Evolutionary conservation across 2,329 filamentous ascomycete species (phyloP), one percentile per base, ranked within the genome.

Genomic region (Fusarium buharicum): DNA sequence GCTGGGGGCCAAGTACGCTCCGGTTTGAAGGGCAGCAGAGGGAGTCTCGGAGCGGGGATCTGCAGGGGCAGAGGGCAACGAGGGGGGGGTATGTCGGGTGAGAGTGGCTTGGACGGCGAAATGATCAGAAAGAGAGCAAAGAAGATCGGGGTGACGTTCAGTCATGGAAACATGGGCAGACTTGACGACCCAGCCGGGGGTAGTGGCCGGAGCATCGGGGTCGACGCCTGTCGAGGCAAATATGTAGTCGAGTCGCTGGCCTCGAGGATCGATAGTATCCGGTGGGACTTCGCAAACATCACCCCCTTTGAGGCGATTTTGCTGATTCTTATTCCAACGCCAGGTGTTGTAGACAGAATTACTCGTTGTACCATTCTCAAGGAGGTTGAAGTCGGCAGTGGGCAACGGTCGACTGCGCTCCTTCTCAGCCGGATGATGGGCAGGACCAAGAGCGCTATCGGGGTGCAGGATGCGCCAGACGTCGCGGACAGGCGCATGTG

Each of bases 231-330:
- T 84, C 2, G 85, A 86, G 67, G 92, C 89, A 76, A 99, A 98
- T 71, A 99, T 90, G 76, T 99, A 99, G 77, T 99, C 95, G 43
- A 98, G 84, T 18, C 95, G 83, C 75, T 97, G 94, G n/a, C 90
- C 94, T 20, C 81, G 82, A 0, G 86, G 86, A 72, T 97, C 93
- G 4, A 82, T 76, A 0, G 86, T 85, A 41, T 89, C 83, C 0
- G 84, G 83, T n/a, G 89, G 81, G 7, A 96, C 81, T 30, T 73
- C 70, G 36, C 87, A 81, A 12, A 76, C 69, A 40, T 85, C 85
- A 14, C 84, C 84, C 37, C 84, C 85, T 11, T 83, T 83, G 3
- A 96, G 79, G 6, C 82, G 82, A 70, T 90, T 90, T 74, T 87
- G 89, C 69, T 91, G 82, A 14, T 79, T 79, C 69, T 91, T 86